Conservation (phyloP, 2,329 filamentous ascomycete species). For the Aspergillus transmontanensis region DNA sequence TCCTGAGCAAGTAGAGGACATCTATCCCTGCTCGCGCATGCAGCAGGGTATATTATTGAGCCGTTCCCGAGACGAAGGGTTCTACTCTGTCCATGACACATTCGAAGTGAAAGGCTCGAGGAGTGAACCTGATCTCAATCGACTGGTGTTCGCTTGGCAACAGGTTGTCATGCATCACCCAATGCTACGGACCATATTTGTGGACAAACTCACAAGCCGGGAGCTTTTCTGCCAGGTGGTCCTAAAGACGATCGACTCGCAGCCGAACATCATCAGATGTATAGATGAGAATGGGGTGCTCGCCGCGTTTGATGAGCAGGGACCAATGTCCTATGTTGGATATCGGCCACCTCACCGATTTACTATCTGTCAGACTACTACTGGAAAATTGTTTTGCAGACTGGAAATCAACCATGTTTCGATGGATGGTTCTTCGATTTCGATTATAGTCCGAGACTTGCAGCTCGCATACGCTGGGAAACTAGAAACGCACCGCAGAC, state of each 20-base stretch:
- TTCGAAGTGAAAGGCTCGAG: constrained; percentile 33
- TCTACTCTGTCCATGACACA: constrained; percentile 42
- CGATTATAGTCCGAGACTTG: constrained; percentile 52
- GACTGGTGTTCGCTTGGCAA: constrained; percentile 34
- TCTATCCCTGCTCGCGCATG: constrained; percentile 43
- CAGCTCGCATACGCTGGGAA: constrained; percentile 48
- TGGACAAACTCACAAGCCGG: constrained; percentile 34
- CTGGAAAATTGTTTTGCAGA: constrained; percentile 44
- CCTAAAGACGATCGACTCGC: constrained; percentile 32
- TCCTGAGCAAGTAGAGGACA: constrained; percentile 45
- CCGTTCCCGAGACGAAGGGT: constrained; percentile 33
- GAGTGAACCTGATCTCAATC: constrained; percentile 28
- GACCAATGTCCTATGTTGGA: constrained; percentile 28
- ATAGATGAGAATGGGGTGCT: constrained; percentile 32
- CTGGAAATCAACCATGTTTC: constrained; percentile 56
- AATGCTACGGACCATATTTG: constrained; percentile 42
- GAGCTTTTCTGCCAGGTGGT: constrained; percentile 40
- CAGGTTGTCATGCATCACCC: constrained; percentile 35
- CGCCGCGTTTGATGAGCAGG: constrained; percentile 31
- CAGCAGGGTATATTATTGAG: constrained; percentile 42
- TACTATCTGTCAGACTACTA: constrained; percentile 46
- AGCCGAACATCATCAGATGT: constrained; percentile 34
- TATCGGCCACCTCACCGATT: constrained; percentile 48
- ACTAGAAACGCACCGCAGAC: constrained; percentile 38
- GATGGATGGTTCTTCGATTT: constrained; percentile 55